Evolutionary conservation across 345 rosid species (phyloP).

Genomic region (Gynandropsis gynandra): DNA sequence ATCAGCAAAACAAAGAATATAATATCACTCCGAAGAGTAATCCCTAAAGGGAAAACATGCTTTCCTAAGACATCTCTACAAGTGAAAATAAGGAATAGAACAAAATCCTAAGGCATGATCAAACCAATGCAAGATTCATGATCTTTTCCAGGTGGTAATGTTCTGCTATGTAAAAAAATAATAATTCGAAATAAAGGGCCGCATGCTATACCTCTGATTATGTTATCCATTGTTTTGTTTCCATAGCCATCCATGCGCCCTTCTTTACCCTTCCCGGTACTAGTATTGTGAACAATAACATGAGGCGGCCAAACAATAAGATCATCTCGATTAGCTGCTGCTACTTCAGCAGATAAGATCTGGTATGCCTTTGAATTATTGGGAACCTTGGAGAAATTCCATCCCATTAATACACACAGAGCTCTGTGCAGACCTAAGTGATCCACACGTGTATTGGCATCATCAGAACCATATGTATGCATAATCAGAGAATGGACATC

Average conservation of each 20-base stretch:
- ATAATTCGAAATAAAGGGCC: conserved; percentile 28
- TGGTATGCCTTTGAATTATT: conserved; percentile 81
- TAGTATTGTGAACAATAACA: conserved; percentile 87
- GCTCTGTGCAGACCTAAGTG: conserved; percentile 98
- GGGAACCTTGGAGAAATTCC: conserved; percentile 78
- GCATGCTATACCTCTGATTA: conserved; percentile 70
- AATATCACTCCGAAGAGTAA: no score
- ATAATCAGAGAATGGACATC: conserved; percentile 88
- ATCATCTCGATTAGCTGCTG: conserved; percentile 76
- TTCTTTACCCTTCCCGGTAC: conserved; percentile 91
- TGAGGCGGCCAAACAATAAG: conserved; percentile 93
- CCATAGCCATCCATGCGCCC: conserved; percentile 97
- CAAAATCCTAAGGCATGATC: conserved; percentile 8
- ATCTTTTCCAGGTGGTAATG: conserved; percentile 11
- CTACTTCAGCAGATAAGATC: conserved; percentile 66
- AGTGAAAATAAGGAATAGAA: background rate
- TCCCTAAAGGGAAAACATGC: conserved; percentile 12
- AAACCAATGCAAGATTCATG: conserved; percentile 19
- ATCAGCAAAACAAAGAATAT: no score
- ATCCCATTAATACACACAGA: conserved; percentile 91
- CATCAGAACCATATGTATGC: conserved; percentile 87
- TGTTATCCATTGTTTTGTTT: conserved; percentile 90
- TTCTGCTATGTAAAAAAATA: conserved; percentile 16
- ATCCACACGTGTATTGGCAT: conserved; percentile 64
- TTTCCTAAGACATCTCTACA: conserved; percentile 2